These are phyloP conservation scores for Paramecium caudatum DNA, from an alignment of 73 alveolate genomes.

Conservation along the genomic window DNA sequence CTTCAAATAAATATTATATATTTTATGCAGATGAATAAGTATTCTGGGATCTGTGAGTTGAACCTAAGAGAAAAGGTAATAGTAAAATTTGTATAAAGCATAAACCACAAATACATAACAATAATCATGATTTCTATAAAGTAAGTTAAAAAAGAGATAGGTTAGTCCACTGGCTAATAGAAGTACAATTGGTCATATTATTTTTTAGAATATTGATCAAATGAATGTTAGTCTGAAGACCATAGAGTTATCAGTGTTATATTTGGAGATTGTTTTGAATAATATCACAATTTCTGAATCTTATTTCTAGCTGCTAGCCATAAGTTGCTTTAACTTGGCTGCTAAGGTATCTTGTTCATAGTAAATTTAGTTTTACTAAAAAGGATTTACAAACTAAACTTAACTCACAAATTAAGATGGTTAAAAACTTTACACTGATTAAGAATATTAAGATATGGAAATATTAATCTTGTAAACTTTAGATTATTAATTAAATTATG, in stretches of 20 bases:
- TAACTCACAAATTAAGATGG: background rate
- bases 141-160: background rate
- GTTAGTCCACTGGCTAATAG: background rate
- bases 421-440: background rate
- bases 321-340: constrained; percentile 16
- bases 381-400: background rate
- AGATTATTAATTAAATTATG: constrained; percentile 16
- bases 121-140: too few species aligned
- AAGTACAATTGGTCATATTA: background rate
- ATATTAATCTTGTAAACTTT: background rate
- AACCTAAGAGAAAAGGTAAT: constrained; percentile 20
- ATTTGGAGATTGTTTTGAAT: background rate
- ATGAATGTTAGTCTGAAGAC: background rate
- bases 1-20: too few species aligned
- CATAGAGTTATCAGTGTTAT: constrained; percentile 25
- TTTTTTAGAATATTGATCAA: background rate
- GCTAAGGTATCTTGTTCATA: constrained; percentile 7
- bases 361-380: constrained; percentile 17
- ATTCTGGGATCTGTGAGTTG: too few species aligned
- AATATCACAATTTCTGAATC: background rate
- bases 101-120: too few species aligned
- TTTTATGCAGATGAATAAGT: too few species aligned
- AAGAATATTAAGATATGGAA: constrained; percentile 57
- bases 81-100: background rate
- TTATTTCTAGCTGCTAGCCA: constrained; percentile 12